Conservation (phyloP, 2,329 filamentous ascomycete genomes). For the Hypoxylon sp. region DNA sequence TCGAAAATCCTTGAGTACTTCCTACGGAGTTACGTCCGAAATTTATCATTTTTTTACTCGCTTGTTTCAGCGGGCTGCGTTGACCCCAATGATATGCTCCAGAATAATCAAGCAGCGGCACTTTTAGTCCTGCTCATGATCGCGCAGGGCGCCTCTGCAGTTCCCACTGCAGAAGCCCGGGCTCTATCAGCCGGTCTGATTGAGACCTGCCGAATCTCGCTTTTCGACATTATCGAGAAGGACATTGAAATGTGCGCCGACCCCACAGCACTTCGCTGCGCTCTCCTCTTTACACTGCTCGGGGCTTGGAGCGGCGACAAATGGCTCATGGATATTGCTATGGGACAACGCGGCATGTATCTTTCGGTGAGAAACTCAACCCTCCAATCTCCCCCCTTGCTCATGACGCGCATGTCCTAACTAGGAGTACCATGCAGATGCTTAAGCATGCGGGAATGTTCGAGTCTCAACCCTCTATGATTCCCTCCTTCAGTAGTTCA, state of each 20-base stretch:
- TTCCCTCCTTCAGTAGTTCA: constrained; percentile 61
- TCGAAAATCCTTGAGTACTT: constrained; percentile 78
- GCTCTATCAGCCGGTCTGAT: constrained; percentile 76
- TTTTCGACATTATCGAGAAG: constrained; percentile 80
- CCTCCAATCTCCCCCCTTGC: not conserved
- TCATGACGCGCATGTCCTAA: constrained; percentile 16
- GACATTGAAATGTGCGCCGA: constrained; percentile 78
- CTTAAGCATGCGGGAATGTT: constrained; percentile 78
- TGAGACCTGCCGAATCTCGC: constrained; percentile 79
- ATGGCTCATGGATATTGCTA: constrained; percentile 83
- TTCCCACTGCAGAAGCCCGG: constrained; percentile 75
- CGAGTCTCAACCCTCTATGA: constrained; percentile 65
- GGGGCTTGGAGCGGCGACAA: constrained; percentile 83
- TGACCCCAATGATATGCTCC: constrained; percentile 77
- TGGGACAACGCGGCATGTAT: constrained; percentile 82
- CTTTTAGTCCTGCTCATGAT: constrained; percentile 80
- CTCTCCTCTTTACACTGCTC: constrained; percentile 76
- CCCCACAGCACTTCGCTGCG: constrained; percentile 74
- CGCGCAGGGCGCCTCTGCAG: constrained; percentile 77
- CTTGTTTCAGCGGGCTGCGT: constrained; percentile 72
- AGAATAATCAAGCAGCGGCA: constrained; percentile 76
- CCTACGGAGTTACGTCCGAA: constrained; percentile 75
- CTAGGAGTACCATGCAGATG: constrained; percentile 64
- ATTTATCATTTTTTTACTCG: constrained; percentile 76
- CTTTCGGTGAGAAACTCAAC: constrained; percentile 65